phyloP scores from a whole-genome alignment of 805 yeast species.

The Kuraishia borneana region DNA sequence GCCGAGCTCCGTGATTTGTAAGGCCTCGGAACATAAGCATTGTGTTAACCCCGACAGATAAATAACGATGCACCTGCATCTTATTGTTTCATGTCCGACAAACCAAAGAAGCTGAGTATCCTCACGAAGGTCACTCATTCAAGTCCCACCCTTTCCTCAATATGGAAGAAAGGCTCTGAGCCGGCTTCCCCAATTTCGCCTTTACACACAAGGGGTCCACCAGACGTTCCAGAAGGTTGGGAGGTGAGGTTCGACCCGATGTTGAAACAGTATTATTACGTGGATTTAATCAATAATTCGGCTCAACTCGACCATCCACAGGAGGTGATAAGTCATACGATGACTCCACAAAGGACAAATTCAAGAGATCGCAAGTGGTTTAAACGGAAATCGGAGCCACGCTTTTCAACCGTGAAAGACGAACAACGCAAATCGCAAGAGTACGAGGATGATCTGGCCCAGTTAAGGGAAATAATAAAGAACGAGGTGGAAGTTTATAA shows the following conservation, averaged over 20 bases:
- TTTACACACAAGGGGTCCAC: background rate
- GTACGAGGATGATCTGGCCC: constrained; percentile 3
- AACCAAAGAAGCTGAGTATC: too few species aligned
- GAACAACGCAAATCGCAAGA: constrained; percentile 3
- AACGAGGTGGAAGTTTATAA: constrained; percentile 1
- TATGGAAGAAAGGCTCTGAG: too few species aligned
- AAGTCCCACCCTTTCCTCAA: too few species aligned
- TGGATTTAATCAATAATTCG: constrained; percentile 20
- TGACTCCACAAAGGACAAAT: background rate
- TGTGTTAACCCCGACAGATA: too few species aligned
- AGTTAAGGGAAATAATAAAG: constrained; percentile 3
- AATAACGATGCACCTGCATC: too few species aligned
- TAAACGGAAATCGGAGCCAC: background rate
- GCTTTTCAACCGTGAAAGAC: background rate
- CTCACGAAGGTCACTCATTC: too few species aligned
- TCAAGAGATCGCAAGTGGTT: background rate
- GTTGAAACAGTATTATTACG: constrained; percentile 28
- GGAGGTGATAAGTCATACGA: constrained; percentile 20
- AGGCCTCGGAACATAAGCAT: too few species aligned
- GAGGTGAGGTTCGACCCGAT: constrained; percentile 23
- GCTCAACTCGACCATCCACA: constrained; percentile 33
- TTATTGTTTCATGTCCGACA: too few species aligned
- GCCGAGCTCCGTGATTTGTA: too few species aligned
- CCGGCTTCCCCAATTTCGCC: background rate
- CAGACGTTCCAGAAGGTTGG: constrained; percentile 19